Base-by-base conservation (phyloP, 345 rosid genomes). In the Rhizophora apiculata region DNA sequence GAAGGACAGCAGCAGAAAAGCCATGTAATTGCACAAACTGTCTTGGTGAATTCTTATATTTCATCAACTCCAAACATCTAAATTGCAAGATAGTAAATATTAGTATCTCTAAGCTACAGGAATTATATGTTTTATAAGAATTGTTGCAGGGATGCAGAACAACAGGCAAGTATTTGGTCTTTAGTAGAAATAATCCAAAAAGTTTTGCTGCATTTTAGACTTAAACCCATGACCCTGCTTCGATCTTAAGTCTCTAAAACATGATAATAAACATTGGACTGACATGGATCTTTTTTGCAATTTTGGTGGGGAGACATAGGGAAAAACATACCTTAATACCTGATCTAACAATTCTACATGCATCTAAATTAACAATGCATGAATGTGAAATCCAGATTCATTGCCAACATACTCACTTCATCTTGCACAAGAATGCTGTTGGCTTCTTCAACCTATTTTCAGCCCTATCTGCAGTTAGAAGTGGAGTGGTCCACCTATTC, bases 401-500 rank as follows among this genome's bases (percentile, higher is more conserved):
- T 63, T 9, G 34, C n/a, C 67, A 69, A 58, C 65, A 60, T 73
- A 87, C 96, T 85, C 83, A 95, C 99, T 95, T 92, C 85, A 95
- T 76, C 85, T 90, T 95, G 92, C 99, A 95, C 84, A 92, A 76
- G 75, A 95, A 95, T 8, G 98, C 92, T n/a, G 98, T 95, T 26
- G 99, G 99, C 77, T 95, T 95, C 83, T 95, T 95, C 75, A 95
- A 81, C 85, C 96, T 87, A 78, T 95, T 95, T 80, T 92, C 97
- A 71, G 74, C 75, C 80, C 96, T 88, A 80, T 95, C 97, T 34
- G 83, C 82, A 26, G 85, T 82, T 67, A 92, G 68, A 56, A 95
- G 70, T 1, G 90, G 96, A 22, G 94, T 69, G 60, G 89, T 82
- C 77, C 86, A 85, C 82, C 86, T 85, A 74, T 95, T 96, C 67